These are phyloP conservation scores for Tetracladium setigerum DNA, from an alignment of 495 filamentous ascomycete species.

Conservation along the genomic window DNA sequence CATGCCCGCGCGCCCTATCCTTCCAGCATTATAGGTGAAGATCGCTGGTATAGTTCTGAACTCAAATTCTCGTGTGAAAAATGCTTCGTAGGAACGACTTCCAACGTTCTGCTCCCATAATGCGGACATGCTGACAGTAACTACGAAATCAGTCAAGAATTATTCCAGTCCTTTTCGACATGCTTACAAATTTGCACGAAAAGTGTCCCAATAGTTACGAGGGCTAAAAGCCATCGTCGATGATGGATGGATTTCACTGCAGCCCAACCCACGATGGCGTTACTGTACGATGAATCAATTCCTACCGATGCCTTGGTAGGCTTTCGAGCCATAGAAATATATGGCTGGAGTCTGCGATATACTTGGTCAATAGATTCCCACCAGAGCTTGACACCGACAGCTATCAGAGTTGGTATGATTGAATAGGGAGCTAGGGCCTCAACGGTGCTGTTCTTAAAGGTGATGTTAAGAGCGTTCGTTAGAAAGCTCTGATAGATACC, in stretches of 20 bases:
- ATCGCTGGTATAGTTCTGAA: conserved; percentile 10
- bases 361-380: conserved; percentile 31
- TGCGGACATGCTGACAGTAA: conserved; percentile 32
- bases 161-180: neutral
- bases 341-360: conserved; percentile 29
- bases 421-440: conserved; percentile 26
- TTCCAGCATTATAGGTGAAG: too few relatives aligned
- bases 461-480: conserved; percentile 24
- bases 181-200: conserved; percentile 30
- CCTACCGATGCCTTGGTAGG: conserved; percentile 13
- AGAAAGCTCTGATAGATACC: conserved; percentile 29
- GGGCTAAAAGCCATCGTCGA: conserved; percentile 26
- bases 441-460: conserved; percentile 18
- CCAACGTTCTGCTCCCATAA: conserved; percentile 20
- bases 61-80: conserved; percentile 6
- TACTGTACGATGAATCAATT: conserved; percentile 25
- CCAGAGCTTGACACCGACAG: conserved; percentile 27
- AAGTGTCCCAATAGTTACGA: conserved; percentile 24
- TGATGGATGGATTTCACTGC: conserved; percentile 21
- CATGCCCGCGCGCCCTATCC: too few relatives aligned
- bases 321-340: conserved; percentile 23
- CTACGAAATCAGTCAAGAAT: conserved; percentile 12
- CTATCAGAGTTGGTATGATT: conserved; percentile 21
- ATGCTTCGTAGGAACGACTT: neutral
- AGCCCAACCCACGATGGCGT: conserved; percentile 27